These are phyloP conservation scores for Quercus cerris DNA, from an alignment of 306 rosid genomes.

Conservation along the genomic window DNA sequence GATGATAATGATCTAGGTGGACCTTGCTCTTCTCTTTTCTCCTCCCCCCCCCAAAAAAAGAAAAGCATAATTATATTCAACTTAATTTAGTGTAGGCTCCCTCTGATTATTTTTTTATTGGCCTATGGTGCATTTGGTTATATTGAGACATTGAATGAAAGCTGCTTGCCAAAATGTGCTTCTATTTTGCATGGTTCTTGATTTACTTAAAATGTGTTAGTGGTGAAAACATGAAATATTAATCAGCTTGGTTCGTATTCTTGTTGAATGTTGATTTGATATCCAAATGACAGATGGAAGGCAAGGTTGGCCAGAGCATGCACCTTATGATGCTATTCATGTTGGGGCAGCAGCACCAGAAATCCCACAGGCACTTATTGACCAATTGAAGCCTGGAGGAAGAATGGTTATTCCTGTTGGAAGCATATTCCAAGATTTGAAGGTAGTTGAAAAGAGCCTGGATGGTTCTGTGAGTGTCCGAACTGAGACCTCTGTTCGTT, in stretches of 20 bases:
- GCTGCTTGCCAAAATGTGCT: too few relatives aligned
- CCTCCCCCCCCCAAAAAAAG: accelerated
- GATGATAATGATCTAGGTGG: neutral
- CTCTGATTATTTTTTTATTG: too few relatives aligned
- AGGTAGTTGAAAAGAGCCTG: conserved; percentile 77
- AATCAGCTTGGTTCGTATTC: too few relatives aligned
- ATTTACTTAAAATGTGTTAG: too few relatives aligned
- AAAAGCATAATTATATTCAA: neutral
- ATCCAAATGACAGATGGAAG: conserved; percentile 68
- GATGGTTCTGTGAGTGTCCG: conserved; percentile 68
- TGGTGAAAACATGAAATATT: too few relatives aligned
- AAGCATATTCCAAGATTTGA: conserved; percentile 65
- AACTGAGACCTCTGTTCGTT: conserved; percentile 75
- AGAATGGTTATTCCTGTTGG: conserved; percentile 98
- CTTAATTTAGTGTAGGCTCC: neutral
- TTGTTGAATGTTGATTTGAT: neutral
- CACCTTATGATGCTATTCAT: conserved; percentile 91
- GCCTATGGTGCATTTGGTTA: too few relatives aligned
- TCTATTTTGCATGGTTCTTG: too few relatives aligned
- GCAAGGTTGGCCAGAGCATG: conserved; percentile 78
- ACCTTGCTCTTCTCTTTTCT: neutral
- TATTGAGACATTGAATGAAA: too few relatives aligned
- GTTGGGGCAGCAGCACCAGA: conserved; percentile 96
- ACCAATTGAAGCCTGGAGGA: conserved; percentile 94
- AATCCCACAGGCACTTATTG: conserved; percentile 76